A percentile compares a stretch with the other conserved stretches of the same genome.
These are phyloP conservation scores for Boletus subcaerulescens DNA, from an alignment of 768 basidiomycete species.

Conservation along the genomic window DNA sequence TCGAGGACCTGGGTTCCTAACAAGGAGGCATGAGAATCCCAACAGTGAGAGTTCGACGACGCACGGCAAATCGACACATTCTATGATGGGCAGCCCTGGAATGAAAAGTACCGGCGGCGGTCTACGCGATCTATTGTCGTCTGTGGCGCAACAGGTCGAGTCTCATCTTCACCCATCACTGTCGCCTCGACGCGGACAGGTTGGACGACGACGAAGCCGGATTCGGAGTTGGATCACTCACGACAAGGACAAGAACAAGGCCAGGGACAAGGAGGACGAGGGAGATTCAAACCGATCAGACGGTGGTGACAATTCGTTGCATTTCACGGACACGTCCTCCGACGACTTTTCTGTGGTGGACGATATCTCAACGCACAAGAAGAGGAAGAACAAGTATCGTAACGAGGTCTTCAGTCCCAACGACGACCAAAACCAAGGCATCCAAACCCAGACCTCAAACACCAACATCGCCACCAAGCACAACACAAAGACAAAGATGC, in stretches of 20 bases:
- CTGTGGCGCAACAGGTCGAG: slow-evolving; percentile 25
- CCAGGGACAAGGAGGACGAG: not conserved
- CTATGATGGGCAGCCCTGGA: not conserved
- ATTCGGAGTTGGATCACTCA: slow-evolving; percentile 15
- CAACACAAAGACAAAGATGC: slow-evolving; percentile 18
- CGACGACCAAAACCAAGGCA: not conserved
- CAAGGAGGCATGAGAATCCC: not conserved
- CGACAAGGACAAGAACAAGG: slow-evolving; percentile 3
- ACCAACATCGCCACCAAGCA: too few relatives aligned
- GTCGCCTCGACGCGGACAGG: not conserved
- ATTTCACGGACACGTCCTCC: slow-evolving; percentile 14
- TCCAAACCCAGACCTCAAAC: not conserved
- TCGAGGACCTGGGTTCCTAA: not conserved
- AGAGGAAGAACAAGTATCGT: not conserved
- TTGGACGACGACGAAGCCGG: slow-evolving; percentile 13
- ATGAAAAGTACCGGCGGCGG: not conserved
- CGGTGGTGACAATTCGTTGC: slow-evolving; percentile 13
- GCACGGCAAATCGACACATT: not conserved
- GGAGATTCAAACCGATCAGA: not conserved
- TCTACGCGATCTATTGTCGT: slow-evolving; percentile 21
- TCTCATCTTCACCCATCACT: slow-evolving; percentile 15
- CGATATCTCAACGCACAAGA: too few relatives aligned
- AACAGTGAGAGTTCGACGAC: not conserved
- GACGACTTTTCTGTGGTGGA: slow-evolving; percentile 7
- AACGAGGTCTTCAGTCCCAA: not conserved